phyloP scores from a whole-genome alignment of 495 filamentous ascomycete genomes.

The Xylaria nigripes region DNA sequence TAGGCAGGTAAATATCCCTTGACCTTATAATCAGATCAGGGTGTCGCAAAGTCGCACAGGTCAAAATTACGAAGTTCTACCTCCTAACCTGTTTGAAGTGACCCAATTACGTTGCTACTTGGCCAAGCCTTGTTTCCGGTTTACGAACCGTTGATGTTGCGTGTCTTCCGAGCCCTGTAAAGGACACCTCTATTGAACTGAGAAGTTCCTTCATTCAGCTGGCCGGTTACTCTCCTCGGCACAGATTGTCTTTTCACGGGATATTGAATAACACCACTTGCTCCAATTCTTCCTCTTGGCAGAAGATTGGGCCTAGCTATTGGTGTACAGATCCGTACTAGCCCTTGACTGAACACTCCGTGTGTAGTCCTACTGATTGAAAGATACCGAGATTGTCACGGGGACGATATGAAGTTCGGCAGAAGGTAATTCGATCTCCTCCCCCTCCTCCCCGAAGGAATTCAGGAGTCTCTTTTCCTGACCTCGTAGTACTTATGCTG shows the following conservation, averaged over 20 bases:
- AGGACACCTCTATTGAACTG: neutral
- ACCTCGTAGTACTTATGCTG: constrained; percentile 1
- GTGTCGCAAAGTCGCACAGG: neutral
- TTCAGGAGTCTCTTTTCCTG: neutral
- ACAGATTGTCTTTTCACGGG: neutral
- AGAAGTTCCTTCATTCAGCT: neutral
- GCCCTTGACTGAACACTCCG: neutral
- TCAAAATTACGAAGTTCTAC: too few species aligned
- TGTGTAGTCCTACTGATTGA: neutral
- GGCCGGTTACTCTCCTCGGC: neutral
- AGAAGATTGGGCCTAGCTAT: neutral
- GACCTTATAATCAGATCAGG: constrained; percentile 7
- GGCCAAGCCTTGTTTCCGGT: neutral
- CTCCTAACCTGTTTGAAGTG: neutral
- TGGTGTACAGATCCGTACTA: neutral
- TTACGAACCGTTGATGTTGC: neutral
- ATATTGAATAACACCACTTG: neutral
- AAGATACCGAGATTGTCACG: neutral
- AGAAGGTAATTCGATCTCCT: constrained; percentile 42
- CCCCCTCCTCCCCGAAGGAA: neutral
- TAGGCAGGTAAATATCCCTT: neutral
- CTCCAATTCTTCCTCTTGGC: neutral
- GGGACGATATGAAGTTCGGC: constrained; percentile 66
- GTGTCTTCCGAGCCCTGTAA: neutral
- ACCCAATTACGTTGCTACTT: neutral